Conservation (phyloP, 192 early-diverging fungal species). For the Backusella morwellensis region DNA sequence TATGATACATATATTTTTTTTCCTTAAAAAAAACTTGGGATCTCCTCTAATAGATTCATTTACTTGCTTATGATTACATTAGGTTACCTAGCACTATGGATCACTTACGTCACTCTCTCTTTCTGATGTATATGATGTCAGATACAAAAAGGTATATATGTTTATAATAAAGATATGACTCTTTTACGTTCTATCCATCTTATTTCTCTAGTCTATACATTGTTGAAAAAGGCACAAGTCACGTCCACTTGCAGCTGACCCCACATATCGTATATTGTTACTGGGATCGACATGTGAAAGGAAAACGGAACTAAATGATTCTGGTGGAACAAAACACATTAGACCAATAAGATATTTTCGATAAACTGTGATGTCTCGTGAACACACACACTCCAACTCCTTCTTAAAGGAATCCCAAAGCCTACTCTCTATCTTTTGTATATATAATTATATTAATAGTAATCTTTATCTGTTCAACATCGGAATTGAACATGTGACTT, state of each 20-base stretch:
- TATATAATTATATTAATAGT: no score
- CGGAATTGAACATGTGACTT: not conserved
- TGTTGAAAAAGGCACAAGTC: not conserved
- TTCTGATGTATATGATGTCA: not conserved
- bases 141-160: not conserved
- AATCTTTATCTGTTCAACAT: conserved; percentile 1
- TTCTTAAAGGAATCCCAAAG: not conserved
- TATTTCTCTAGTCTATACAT: not conserved
- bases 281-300: not conserved
- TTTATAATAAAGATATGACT: not conserved
- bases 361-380: not conserved
- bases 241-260: not conserved
- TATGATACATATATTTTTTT: not conserved
- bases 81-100: not conserved
- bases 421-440: not conserved
- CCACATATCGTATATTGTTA: not conserved
- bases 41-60: not conserved
- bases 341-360: not conserved
- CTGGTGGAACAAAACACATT: not conserved
- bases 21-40: not conserved
- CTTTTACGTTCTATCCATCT: not conserved
- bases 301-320: not conserved
- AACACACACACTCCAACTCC: not conserved
- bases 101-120: not conserved
- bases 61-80: not conserved